Percentiles rank a stretch among this genome's conserved stretches.
These are phyloP conservation scores for Macrolepiota dolichaula DNA, from an alignment of 768 basidiomycete genomes.

Conservation along the genomic window DNA sequence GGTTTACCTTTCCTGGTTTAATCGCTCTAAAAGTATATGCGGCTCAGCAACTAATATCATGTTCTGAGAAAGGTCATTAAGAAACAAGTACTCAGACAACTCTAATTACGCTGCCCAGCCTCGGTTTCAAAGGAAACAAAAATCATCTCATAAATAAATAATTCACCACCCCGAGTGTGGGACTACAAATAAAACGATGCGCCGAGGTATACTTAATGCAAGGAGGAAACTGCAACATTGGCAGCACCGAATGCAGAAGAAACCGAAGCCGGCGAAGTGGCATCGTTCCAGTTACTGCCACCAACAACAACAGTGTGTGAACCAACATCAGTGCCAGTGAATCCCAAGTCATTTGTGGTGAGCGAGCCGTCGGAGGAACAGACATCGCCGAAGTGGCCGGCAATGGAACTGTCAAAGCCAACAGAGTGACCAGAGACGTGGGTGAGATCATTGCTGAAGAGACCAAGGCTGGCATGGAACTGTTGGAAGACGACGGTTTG, in stretches of 20 bases:
- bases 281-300: conserved; percentile 40
- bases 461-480: conserved; percentile 34
- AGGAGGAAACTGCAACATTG: background rate
- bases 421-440: conserved; percentile 25
- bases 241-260: conserved; percentile 5
- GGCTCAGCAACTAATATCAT: no score
- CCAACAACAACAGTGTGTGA: conserved; percentile 30
- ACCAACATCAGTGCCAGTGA: conserved; percentile 28
- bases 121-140: background rate
- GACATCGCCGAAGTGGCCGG: conserved; percentile 24
- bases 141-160: background rate
- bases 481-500: conserved; percentile 42
- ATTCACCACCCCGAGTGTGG: no score
- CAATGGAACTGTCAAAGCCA: conserved; percentile 31
- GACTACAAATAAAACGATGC: no score
- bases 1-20: no score
- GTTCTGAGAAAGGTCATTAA: no score
- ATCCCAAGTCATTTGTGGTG: conserved; percentile 27
- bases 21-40: no score
- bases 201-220: background rate
- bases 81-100: no score
- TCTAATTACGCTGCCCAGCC: no score
- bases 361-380: conserved; percentile 25
- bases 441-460: conserved; percentile 38
- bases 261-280: conserved; percentile 18